Conservation (phyloP, 1,139 yeast genomes). For the Zygoascus meyerae region DNA sequence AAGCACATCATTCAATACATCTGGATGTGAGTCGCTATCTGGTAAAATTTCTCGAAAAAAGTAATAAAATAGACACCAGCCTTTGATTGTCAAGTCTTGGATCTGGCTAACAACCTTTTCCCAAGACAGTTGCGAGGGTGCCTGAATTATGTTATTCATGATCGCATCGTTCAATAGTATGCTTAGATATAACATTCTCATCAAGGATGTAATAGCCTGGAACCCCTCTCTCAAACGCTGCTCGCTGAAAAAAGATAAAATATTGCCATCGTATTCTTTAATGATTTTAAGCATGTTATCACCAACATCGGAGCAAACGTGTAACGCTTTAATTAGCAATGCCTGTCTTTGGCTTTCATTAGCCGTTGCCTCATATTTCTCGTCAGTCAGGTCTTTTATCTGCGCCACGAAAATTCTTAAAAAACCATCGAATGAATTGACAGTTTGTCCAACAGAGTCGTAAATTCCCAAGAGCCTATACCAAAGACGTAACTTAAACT, state of each 20-base stretch:
- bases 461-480: slow-evolving; percentile 61
- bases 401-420: slow-evolving; percentile 45
- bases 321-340: slow-evolving; percentile 39
- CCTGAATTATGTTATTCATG: slow-evolving; percentile 27
- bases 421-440: slow-evolving; percentile 50
- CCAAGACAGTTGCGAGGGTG: slow-evolving; percentile 34
- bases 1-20: slow-evolving; percentile 42
- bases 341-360: slow-evolving; percentile 23
- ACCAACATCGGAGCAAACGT: slow-evolving; percentile 44
- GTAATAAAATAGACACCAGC: slow-evolving; percentile 38
- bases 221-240: slow-evolving; percentile 21
- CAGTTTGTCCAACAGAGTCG: slow-evolving; percentile 37
- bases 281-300: slow-evolving; percentile 27
- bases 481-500: slow-evolving; percentile 72
- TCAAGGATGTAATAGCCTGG: slow-evolving; percentile 32
- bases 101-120: slow-evolving; percentile 38
- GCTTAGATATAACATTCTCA: slow-evolving; percentile 40
- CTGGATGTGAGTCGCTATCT: slow-evolving; percentile 20
- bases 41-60: slow-evolving; percentile 24
- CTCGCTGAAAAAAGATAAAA: slow-evolving; percentile 11
- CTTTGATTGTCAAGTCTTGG: slow-evolving; percentile 47
- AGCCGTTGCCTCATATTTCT: slow-evolving; percentile 19
- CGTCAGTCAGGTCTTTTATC: slow-evolving; percentile 35
- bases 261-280: slow-evolving; percentile 17
- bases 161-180: slow-evolving; percentile 39